Evolutionary conservation across 2,329 filamentous ascomycete species (phyloP).

Genomic region (Dryadomyces quercus-mongolicae): DNA sequence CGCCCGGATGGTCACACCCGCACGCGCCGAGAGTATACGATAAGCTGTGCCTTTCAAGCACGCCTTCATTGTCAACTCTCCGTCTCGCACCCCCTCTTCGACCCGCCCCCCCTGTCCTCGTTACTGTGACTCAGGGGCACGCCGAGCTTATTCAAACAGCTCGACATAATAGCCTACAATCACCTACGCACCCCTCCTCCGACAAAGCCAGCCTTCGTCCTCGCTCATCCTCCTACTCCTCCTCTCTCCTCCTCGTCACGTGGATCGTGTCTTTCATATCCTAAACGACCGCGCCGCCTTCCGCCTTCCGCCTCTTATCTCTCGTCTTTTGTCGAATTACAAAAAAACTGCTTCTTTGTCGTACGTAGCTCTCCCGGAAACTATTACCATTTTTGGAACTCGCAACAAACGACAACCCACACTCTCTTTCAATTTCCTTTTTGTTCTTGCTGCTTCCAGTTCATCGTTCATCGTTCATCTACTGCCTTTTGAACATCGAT

Average conservation of each 20-base stretch:
- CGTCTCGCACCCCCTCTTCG: conserved; percentile 10
- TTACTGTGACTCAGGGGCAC: not conserved
- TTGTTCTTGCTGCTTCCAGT: not conserved
- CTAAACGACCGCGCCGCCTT: not conserved
- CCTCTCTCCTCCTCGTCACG: conserved; percentile 1
- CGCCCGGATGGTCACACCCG: conserved; percentile 28
- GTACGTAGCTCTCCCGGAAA: not conserved
- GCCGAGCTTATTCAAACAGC: not conserved
- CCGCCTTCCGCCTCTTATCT: not conserved
- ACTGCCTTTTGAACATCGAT: not conserved
- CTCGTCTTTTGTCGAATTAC: too few relatives aligned
- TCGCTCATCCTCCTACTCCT: not conserved
- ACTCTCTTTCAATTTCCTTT: conserved; percentile 1
- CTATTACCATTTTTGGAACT: not conserved
- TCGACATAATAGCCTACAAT: not conserved
- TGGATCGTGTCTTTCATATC: conserved; percentile 6
- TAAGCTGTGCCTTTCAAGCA: conserved; percentile 14
- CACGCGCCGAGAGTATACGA: conserved; percentile 3
- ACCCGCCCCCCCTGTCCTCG: not conserved
- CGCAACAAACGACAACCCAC: not conserved
- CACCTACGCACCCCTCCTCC: conserved; percentile 2
- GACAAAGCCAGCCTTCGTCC: not conserved
- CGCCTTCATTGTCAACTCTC: conserved; percentile 14
- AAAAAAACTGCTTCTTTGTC: not conserved
- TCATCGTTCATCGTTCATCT: not conserved